phyloP scores from a whole-genome alignment of 306 rosid species.

The Cucumis cinereus region DNA sequence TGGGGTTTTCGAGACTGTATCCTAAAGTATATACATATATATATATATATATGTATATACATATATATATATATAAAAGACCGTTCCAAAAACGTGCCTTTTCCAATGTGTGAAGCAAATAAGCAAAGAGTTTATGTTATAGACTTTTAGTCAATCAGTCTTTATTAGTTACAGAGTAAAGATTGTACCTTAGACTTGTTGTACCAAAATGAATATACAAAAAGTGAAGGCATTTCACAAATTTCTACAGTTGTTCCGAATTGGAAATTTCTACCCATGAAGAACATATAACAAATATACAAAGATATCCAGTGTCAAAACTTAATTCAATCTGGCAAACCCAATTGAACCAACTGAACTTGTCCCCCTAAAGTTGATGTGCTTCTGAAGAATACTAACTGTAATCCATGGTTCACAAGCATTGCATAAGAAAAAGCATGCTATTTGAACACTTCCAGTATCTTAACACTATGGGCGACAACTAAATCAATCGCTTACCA shows the following conservation, averaged over 20 bases:
- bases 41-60: no score
- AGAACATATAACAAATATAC: background rate
- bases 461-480: no score
- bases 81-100: background rate
- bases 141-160: background rate
- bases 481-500: no score
- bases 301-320: constrained; percentile 38
- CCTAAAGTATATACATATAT: background rate
- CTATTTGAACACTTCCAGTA: background rate
- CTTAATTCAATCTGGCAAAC: constrained; percentile 27
- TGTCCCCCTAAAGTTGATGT: background rate
- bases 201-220: background rate
- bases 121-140: background rate
- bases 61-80: background rate
- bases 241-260: background rate
- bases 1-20: background rate
- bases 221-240: background rate
- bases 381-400: background rate
- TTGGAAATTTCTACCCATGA: background rate
- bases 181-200: background rate
- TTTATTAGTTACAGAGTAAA: background rate
- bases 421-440: background rate
- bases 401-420: background rate
- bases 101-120: background rate
- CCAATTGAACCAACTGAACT: constrained; percentile 4